A percentile compares a stretch with the other conserved stretches of the same genome.
Conservation (phyloP, 768 basidiomycete genomes). For the Suillus ampliporus region DNA sequence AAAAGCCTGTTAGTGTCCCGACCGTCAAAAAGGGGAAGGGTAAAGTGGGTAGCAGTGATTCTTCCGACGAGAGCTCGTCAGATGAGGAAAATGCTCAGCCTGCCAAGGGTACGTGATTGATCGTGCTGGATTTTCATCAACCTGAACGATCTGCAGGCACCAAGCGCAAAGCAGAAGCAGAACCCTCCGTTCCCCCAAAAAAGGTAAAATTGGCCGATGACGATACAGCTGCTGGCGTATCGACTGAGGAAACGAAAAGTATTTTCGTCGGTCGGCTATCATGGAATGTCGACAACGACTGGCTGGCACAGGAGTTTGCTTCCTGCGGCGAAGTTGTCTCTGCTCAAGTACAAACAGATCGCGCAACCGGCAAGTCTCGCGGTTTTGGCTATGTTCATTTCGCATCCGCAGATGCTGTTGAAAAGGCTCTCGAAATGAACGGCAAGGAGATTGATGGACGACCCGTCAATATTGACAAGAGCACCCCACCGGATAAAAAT, state of each 20-base stretch:
- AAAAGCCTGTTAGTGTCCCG: constrained; percentile 11
- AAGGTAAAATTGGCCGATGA: constrained; percentile 80
- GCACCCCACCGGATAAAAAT: constrained; percentile 62
- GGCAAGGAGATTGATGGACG: constrained; percentile 95
- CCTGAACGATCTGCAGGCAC: constrained; percentile 35
- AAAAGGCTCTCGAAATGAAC: constrained; percentile 80
- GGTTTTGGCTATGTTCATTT: constrained; percentile 89
- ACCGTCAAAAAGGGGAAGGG: not conserved
- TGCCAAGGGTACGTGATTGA: constrained; percentile 43
- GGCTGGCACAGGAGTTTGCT: constrained; percentile 90
- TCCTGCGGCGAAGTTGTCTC: constrained; percentile 86
- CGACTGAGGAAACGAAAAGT: constrained; percentile 59
- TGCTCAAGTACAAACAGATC: constrained; percentile 89
- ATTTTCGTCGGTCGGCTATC: constrained; percentile 94
- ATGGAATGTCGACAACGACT: constrained; percentile 97
- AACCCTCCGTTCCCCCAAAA: constrained; percentile 66
- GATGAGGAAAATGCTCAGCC: constrained; percentile 45
- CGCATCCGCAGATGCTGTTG: constrained; percentile 68
- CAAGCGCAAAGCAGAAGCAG: constrained; percentile 85
- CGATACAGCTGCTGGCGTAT: constrained; percentile 38
- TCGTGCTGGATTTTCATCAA: constrained; percentile 6
- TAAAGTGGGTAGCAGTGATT: constrained; percentile 6
- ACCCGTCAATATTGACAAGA: constrained; percentile 83
- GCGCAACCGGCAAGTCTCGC: constrained; percentile 79
- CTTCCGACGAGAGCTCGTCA: constrained; percentile 33